These are phyloP conservation scores for Sarcodon sp. DNA, from an alignment of 768 basidiomycete genomes.

Conservation along the genomic window DNA sequence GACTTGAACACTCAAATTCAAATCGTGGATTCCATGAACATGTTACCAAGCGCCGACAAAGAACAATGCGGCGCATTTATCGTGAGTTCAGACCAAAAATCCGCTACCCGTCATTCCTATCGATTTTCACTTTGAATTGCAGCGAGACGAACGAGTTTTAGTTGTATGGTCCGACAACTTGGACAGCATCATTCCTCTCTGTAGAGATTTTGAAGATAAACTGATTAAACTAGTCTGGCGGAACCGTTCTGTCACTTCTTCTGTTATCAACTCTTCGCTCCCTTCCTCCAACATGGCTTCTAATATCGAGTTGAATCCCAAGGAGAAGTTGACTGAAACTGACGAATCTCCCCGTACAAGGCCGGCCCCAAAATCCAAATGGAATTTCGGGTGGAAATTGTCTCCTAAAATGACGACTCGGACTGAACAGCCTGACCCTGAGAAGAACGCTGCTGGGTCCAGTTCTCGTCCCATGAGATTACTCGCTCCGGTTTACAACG, in stretches of 20 bases:
- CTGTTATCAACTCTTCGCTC: conserved; percentile 19
- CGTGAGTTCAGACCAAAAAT: conserved; percentile 24
- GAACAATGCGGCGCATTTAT: conserved; percentile 88
- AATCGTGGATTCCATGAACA: conserved; percentile 57
- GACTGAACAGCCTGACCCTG: conserved; percentile 11
- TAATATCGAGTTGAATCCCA: conserved; percentile 42
- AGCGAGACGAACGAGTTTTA: conserved; percentile 78
- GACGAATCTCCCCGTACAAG: not conserved
- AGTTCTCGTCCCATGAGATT: conserved; percentile 29
- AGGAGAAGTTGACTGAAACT: conserved; percentile 13
- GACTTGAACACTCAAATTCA: conserved; percentile 80
- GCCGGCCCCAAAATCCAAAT: conserved; percentile 1
- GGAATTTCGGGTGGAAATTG: not conserved
- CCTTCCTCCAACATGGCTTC: conserved; percentile 37
- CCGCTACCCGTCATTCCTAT: not conserved
- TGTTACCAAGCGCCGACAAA: conserved; percentile 70
- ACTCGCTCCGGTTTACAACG: conserved; percentile 62
- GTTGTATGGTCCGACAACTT: conserved; percentile 80
- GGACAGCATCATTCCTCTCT: conserved; percentile 67
- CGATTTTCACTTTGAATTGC: not conserved
- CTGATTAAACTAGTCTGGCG: conserved; percentile 76
- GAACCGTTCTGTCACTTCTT: conserved; percentile 25
- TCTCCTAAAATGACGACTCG: not conserved
- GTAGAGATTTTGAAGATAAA: conserved; percentile 59
- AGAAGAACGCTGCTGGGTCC: conserved; percentile 29